phyloP scores from a whole-genome alignment of 129 eudicot genomes.

The Sambucus nigra region DNA sequence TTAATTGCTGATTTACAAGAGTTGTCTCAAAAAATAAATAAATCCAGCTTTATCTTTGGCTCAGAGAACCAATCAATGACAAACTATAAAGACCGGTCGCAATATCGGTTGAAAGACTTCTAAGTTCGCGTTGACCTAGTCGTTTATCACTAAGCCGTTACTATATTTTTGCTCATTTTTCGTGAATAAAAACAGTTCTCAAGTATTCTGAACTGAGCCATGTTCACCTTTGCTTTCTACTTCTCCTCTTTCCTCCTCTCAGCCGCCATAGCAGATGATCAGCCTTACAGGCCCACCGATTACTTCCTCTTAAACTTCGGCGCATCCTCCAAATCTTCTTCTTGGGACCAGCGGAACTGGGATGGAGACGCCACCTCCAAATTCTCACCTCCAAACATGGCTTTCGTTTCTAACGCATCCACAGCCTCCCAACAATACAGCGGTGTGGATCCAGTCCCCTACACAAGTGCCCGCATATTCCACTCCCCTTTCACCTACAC shows the following conservation, averaged over 20 bases:
- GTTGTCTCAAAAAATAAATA: too few relatives aligned
- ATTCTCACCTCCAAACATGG: slow-evolving; percentile 5
- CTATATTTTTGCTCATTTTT: too few relatives aligned
- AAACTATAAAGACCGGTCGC: too few relatives aligned
- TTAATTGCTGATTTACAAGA: too few relatives aligned
- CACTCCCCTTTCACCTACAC: slow-evolving; percentile 29
- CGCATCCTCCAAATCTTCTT: neutral
- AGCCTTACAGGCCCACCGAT: slow-evolving; percentile 24
- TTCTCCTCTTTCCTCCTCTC: slow-evolving; percentile 12
- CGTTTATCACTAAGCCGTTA: too few relatives aligned
- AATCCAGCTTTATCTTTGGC: too few relatives aligned
- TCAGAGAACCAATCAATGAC: too few relatives aligned
- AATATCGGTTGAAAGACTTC: too few relatives aligned
- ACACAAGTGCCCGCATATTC: slow-evolving; percentile 28
- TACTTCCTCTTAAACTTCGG: slow-evolving; percentile 25
- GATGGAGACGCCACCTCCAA: slow-evolving; percentile 19
- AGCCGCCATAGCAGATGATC: neutral
- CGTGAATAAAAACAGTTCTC: too few relatives aligned
- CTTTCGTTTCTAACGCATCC: slow-evolving; percentile 1
- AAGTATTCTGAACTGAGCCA: too few relatives aligned
- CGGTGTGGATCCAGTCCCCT: slow-evolving; percentile 12
- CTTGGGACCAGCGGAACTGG: slow-evolving; percentile 10
- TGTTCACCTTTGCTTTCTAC: neutral
- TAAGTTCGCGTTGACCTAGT: too few relatives aligned
- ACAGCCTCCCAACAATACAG: neutral